These are phyloP conservation scores for Scopulariopsis brevicaulis DNA, from an alignment of 2,329 filamentous ascomycete genomes.

Conservation along the genomic window DNA sequence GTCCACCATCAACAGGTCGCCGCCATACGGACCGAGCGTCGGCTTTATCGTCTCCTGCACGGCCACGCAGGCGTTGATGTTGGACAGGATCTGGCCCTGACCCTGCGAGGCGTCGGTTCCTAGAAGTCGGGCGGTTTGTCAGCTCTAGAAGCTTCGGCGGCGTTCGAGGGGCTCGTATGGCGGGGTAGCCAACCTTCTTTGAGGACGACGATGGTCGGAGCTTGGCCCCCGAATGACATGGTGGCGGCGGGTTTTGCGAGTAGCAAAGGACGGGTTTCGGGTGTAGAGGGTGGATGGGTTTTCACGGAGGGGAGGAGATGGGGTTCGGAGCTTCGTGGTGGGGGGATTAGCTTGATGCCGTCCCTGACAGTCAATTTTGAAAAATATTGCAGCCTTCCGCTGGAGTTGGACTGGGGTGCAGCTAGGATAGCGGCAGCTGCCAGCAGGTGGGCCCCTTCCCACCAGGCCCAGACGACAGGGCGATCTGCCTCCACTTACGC, in stretches of 20 bases:
- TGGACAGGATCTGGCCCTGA: constrained; percentile 91
- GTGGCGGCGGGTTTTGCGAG: constrained; percentile 13
- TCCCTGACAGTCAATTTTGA: not conserved
- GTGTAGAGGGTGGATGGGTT: not conserved
- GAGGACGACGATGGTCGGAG: constrained; percentile 94
- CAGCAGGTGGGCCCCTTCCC: not conserved
- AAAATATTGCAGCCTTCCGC: not conserved
- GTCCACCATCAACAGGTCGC: constrained; percentile 91
- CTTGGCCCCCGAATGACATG: constrained; percentile 97
- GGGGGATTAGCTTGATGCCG: not conserved
- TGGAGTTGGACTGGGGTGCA: not conserved
- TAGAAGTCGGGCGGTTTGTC: constrained; percentile 22
- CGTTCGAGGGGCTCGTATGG: constrained; percentile 22
- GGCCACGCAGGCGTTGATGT: constrained; percentile 96
- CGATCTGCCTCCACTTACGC: too few relatives aligned
- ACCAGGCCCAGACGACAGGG: not conserved
- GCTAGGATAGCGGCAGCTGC: not conserved
- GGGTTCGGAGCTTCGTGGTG: not conserved
- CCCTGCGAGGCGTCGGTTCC: constrained; percentile 97
- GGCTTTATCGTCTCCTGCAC: constrained; percentile 94
- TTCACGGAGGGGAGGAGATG: not conserved
- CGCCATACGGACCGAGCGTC: constrained; percentile 92
- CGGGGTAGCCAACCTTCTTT: constrained; percentile 62
- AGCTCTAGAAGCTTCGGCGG: constrained; percentile 1
- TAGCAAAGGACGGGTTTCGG: not conserved